These are phyloP conservation scores for Xerocomus nothofagi DNA, from an alignment of 1,284 basidiomycete genomes.

Conservation along the genomic window DNA sequence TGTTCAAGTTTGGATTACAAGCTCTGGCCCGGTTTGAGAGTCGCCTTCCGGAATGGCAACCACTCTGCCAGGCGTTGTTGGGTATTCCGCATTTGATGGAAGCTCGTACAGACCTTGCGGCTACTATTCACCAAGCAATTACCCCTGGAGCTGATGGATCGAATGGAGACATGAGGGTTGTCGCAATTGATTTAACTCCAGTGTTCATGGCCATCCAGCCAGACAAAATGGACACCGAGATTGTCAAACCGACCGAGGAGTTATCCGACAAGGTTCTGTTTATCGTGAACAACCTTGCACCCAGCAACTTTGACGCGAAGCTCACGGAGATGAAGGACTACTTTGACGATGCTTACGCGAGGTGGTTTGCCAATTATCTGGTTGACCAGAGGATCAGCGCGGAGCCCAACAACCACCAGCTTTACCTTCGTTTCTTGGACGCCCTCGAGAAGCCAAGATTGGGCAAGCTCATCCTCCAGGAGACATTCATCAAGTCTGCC, in stretches of 20 bases:
- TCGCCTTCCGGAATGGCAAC: slow-evolving; percentile 91
- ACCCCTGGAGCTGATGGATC: slow-evolving; percentile 48
- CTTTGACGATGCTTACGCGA: slow-evolving; percentile 79
- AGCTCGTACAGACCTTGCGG: slow-evolving; percentile 82
- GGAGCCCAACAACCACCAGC: slow-evolving; percentile 95
- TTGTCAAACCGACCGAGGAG: slow-evolving; percentile 79
- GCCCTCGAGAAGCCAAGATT: slow-evolving; percentile 69
- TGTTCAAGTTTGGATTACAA: slow-evolving; percentile 96
- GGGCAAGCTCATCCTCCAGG: slow-evolving; percentile 82
- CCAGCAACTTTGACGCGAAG: slow-evolving; percentile 90
- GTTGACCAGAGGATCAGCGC: slow-evolving; percentile 95
- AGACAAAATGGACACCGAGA: slow-evolving; percentile 59
- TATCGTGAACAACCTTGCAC: slow-evolving; percentile 97
- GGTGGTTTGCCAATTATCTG: slow-evolving; percentile 98
- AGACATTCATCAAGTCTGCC: slow-evolving; percentile 89
- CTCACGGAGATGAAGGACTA: slow-evolving; percentile 79
- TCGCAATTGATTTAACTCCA: slow-evolving; percentile 46
- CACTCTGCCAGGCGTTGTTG: slow-evolving; percentile 87
- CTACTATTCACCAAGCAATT: slow-evolving; percentile 72
- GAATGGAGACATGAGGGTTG: slow-evolving; percentile 41
- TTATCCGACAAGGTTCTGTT: slow-evolving; percentile 94
- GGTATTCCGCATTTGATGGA: slow-evolving; percentile 88
- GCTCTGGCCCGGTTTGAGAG: slow-evolving; percentile 88
- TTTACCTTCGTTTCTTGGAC: slow-evolving; percentile 94
- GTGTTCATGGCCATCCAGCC: slow-evolving; percentile 76